Evolutionary conservation across 2,329 filamentous ascomycete species (phyloP), one percentile per base, ranked within the genome.

Genomic region (Periglandula ipomoeae): DNA sequence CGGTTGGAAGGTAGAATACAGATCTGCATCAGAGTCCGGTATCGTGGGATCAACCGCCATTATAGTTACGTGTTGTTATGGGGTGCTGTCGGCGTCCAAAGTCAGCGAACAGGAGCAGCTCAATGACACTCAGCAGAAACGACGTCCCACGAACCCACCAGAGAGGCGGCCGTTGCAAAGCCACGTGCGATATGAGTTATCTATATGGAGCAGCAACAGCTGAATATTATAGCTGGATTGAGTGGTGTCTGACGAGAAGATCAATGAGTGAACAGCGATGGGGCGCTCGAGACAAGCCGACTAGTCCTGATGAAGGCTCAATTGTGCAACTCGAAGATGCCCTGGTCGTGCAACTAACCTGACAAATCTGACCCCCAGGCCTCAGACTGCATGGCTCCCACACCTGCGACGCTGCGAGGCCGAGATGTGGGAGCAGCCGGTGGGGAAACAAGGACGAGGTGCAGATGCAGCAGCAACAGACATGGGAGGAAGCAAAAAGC

Each of bases 21-120:
- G 11, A 20, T 42, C 42, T 39, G 24, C 42, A 42, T 48, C 46
- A 7, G 32, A 22, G 11, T 45, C 46, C 15, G 46, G 35, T n/a
- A 49, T 46, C 38, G 13, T 41, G 43, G 32, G 22, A 37, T 46
- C 35, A 35, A 46, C 34, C 7, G 43, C 42, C 47, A 46, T 49
- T 41, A 5, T 7, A 32, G 20, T 24, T 15, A 15, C n/a, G 17
- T 30, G 10, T 37, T 20, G n/a, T 45, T 20, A 13, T 8, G 4
- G n/a, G 23, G n/a, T 7, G 17, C 24, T 15, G 24, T n/a, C 17
- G 19, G 15, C 15, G 26, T 32, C 17, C 17, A 44, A 6, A 32
- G 27, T 19, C 9, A 11, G 40, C 3, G 24, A 23, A 43, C 1
- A 13, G 24, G 2, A 27, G 23, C 2, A 22, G 10, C 27, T 23